phyloP scores from a whole-genome alignment of 192 early-diverging fungal genomes.

The Podila epigama region DNA sequence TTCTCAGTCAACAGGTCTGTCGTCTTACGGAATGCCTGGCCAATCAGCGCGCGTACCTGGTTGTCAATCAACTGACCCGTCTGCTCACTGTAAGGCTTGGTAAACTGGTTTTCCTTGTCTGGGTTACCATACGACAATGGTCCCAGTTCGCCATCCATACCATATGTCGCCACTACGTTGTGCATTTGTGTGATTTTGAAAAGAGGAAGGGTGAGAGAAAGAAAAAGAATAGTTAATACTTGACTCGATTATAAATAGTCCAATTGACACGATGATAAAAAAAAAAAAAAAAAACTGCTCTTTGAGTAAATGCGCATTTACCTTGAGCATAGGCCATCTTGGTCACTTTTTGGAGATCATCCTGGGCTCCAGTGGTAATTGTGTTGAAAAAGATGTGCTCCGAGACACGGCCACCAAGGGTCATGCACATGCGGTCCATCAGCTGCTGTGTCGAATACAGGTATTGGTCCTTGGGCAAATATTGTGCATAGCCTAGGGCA shows the following conservation, averaged over 20 bases:
- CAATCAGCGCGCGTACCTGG: slow-evolving; percentile 88
- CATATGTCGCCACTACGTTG: slow-evolving; percentile 79
- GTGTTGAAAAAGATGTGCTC: slow-evolving; percentile 94
- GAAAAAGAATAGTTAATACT: too few relatives aligned
- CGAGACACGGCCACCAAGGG: slow-evolving; percentile 83
- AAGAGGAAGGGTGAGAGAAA: too few relatives aligned
- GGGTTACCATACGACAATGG: slow-evolving; percentile 81
- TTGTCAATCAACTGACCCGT: slow-evolving; percentile 95
- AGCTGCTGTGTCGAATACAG: slow-evolving; percentile 93
- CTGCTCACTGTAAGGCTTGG: slow-evolving; percentile 96
- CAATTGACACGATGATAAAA: too few relatives aligned
- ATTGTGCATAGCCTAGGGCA: slow-evolving; percentile 99
- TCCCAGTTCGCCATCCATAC: slow-evolving; percentile 91
- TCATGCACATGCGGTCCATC: slow-evolving; percentile 92
- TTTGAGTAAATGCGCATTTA: too few relatives aligned
- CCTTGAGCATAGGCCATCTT: slow-evolving; percentile 95
- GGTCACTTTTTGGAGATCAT: slow-evolving; percentile 97
- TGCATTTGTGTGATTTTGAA: not conserved
- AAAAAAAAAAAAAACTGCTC: too few relatives aligned
- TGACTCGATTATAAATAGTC: too few relatives aligned
- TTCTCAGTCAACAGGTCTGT: slow-evolving; percentile 84
- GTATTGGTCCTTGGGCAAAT: slow-evolving; percentile 97
- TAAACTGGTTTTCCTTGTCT: slow-evolving; percentile 78
- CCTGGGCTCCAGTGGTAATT: slow-evolving; percentile 97
- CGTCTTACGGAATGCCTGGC: slow-evolving; percentile 83